phyloP scores from a whole-genome alignment of 345 rosid species.

The Eucalyptus shirleyi region DNA sequence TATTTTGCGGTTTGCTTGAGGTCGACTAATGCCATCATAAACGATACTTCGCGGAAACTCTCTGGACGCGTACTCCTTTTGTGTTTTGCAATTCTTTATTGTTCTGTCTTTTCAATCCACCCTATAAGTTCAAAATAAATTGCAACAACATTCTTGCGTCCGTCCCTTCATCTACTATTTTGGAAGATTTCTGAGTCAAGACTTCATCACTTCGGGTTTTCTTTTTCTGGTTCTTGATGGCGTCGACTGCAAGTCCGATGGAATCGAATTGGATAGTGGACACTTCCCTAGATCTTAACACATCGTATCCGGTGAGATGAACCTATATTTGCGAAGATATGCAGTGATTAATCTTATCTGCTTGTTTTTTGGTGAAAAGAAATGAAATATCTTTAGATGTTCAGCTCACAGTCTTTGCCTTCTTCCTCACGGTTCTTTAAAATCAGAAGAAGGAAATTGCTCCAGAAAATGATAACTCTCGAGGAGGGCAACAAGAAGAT shows the following conservation, averaged over 20 bases:
- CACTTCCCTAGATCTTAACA: background rate
- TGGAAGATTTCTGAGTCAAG: background rate
- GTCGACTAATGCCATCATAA: background rate
- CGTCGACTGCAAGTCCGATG: background rate
- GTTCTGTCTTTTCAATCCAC: background rate
- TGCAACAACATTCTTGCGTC: background rate
- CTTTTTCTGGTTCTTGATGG: background rate
- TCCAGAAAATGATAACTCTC: background rate
- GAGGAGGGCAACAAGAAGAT: background rate
- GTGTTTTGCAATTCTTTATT: background rate
- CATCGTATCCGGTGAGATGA: background rate
- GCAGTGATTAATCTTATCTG: background rate
- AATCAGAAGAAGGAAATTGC: background rate
- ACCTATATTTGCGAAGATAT: background rate
- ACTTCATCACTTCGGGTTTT: background rate
- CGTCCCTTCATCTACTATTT: background rate
- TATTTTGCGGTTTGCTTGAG: background rate
- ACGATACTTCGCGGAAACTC: background rate
- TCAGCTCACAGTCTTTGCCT: background rate
- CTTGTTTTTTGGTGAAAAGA: background rate
- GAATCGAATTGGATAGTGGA: background rate
- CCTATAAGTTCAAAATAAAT: background rate
- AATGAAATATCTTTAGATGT: background rate
- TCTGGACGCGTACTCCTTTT: background rate
- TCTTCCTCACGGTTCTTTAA: background rate